phyloP scores from a whole-genome alignment of 441 rosid species.

The Populus trichocarpa region DNA sequence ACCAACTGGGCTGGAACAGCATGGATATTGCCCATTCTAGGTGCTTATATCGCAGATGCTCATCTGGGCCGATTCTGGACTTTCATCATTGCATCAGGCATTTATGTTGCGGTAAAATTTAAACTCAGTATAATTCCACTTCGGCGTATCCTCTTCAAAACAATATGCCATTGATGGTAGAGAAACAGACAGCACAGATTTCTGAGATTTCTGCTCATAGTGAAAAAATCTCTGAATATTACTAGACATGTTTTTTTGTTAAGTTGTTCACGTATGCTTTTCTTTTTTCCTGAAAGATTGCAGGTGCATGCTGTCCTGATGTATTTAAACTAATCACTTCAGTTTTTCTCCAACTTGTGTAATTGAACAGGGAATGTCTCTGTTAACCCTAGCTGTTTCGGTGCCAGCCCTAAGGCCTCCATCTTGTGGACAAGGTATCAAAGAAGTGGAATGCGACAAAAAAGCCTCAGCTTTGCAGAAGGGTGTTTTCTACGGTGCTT shows the following conservation, averaged over 20 bases:
- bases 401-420: conserved; percentile 62
- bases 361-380: conserved; percentile 54
- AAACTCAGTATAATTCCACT: not conserved
- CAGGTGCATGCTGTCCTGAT: not conserved
- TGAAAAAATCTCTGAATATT: too few species aligned
- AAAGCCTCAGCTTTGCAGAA: conserved; percentile 46
- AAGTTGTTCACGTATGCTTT: not conserved
- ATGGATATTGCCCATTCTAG: conserved; percentile 58
- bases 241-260: too few species aligned
- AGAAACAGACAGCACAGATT: too few species aligned
- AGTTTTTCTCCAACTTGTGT: not conserved
- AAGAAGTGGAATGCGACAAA: conserved; percentile 39
- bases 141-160: too few species aligned
- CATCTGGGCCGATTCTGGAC: conserved; percentile 79
- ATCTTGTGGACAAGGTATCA: conserved; percentile 29
- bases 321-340: not conserved
- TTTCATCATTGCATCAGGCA: conserved; percentile 45
- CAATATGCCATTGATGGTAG: too few species aligned
- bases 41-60: conserved; percentile 80
- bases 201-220: too few species aligned
- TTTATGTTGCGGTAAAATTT: conserved; percentile 47
- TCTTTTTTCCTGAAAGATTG: not conserved
- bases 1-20: conserved; percentile 73
- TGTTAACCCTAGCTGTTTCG: conserved; percentile 65
- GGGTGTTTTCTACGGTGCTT: conserved; percentile 52